phyloP scores from a whole-genome alignment of 140 eudicot genomes.

The Bidens hawaiensis region DNA sequence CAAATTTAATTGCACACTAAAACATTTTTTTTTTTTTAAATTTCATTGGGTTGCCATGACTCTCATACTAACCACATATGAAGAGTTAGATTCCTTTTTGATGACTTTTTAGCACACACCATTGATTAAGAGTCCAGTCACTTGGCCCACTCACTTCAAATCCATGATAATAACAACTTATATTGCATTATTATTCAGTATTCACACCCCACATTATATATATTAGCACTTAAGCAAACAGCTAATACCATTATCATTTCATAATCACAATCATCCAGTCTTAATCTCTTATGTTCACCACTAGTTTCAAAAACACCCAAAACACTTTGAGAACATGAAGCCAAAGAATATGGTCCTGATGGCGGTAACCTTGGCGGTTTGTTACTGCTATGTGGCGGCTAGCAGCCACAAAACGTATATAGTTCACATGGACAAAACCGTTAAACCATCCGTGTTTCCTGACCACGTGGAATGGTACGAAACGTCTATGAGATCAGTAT shows the following conservation, averaged over 20 bases:
- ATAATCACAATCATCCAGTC: conserved; percentile 1
- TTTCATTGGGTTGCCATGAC: conserved; percentile 13
- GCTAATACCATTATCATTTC: conserved; percentile 15
- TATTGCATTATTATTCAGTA: no score
- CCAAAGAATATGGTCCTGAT: conserved; percentile 24
- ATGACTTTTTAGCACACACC: conserved; percentile 16
- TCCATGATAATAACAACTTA: conserved; percentile 24
- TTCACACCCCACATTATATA: conserved; percentile 20
- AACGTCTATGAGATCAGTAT: conserved; percentile 45
- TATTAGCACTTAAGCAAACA: conserved; percentile 7
- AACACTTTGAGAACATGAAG: conserved; percentile 21
- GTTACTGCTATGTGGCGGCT: conserved; percentile 26
- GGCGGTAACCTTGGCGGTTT: conserved; percentile 23
- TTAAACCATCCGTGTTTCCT: conserved; percentile 46
- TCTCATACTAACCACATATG: conserved; percentile 18
- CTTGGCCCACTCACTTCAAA: conserved; percentile 35
- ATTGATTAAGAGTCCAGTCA: conserved; percentile 26
- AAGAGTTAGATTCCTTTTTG: conserved; percentile 14
- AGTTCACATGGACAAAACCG: conserved; percentile 64
- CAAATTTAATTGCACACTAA: background rate
- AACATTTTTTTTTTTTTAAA: conserved; percentile 9
- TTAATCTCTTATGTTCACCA: background rate
- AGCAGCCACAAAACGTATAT: conserved; percentile 44
- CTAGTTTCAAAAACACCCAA: background rate
- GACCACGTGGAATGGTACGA: conserved; percentile 67